phyloP scores from a whole-genome alignment of 2,329 filamentous ascomycete genomes.

The Emydomyces testavorans region DNA sequence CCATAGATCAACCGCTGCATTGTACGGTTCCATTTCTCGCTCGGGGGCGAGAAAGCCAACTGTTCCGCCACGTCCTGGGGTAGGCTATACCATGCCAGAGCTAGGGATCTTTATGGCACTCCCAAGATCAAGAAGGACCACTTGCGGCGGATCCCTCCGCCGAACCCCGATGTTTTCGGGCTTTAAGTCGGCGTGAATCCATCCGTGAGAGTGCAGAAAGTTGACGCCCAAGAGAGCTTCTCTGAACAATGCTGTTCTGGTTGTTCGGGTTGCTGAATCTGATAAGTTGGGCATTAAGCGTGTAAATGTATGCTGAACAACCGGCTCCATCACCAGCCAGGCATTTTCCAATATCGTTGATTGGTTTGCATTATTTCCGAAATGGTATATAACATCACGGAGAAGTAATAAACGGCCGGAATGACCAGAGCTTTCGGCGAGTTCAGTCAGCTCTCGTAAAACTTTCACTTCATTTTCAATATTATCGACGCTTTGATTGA shows the following conservation, averaged over 20 bases:
- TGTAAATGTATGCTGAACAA: not conserved
- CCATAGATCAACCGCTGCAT: slow-evolving; percentile 5
- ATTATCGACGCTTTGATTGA: not conserved
- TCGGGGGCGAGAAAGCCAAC: slow-evolving; percentile 5
- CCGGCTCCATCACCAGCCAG: not conserved
- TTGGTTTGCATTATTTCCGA: not conserved
- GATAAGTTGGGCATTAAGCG: not conserved
- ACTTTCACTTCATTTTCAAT: not conserved
- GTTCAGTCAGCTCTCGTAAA: not conserved
- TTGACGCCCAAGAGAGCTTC: not conserved
- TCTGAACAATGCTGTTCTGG: not conserved
- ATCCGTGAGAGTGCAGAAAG: slow-evolving; percentile 2
- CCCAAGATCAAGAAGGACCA: slow-evolving; percentile 6
- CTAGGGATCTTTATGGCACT: not conserved
- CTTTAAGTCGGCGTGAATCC: slow-evolving; percentile 8
- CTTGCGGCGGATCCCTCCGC: not conserved
- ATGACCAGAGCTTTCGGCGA: not conserved
- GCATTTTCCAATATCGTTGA: not conserved
- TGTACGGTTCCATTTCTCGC: not conserved
- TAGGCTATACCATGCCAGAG: not conserved
- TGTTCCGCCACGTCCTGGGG: not conserved
- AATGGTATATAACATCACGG: not conserved
- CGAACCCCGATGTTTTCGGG: slow-evolving; percentile 3
- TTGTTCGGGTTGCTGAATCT: not conserved
- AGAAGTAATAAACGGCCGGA: not conserved